These are phyloP conservation scores for Kwoniella bestiolae DNA, from an alignment of 768 basidiomycete species.

Conservation along the genomic window DNA sequence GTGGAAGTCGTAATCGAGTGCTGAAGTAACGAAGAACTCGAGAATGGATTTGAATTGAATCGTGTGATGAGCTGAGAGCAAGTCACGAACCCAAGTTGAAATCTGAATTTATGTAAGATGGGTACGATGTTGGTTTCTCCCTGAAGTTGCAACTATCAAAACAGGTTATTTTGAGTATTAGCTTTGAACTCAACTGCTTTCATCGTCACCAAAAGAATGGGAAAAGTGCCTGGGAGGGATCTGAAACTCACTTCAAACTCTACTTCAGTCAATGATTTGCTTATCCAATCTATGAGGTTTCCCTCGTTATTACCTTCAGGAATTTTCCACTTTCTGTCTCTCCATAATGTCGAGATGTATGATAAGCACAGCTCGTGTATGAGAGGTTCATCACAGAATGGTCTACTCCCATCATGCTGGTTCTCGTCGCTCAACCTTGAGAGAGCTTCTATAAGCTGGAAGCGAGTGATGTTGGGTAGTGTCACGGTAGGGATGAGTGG, in stretches of 20 bases:
- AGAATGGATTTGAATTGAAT: slow-evolving; percentile 24
- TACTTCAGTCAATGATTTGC: slow-evolving; percentile 39
- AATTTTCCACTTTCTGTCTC: slow-evolving; percentile 9
- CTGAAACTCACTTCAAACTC: slow-evolving; percentile 41
- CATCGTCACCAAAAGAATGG: neutral
- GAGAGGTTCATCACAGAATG: slow-evolving; percentile 19
- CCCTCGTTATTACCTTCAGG: neutral
- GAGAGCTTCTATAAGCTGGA: slow-evolving; percentile 33
- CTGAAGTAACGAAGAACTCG: neutral
- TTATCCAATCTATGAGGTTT: slow-evolving; percentile 37
- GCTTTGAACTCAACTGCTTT: neutral
- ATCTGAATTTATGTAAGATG: slow-evolving; percentile 38
- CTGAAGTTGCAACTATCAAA: slow-evolving; percentile 31
- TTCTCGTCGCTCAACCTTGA: slow-evolving; percentile 1
- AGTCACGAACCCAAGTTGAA: slow-evolving; percentile 37
- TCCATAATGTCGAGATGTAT: slow-evolving; percentile 34
- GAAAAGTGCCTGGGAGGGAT: no score
- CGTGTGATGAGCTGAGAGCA: slow-evolving; percentile 36
- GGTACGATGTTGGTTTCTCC: slow-evolving; percentile 28
- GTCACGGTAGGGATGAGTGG: slow-evolving; percentile 4
- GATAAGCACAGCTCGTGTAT: slow-evolving; percentile 38
- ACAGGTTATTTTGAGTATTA: neutral
- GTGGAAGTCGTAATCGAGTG: neutral
- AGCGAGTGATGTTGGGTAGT: slow-evolving; percentile 19
- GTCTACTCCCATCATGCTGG: neutral